Base-by-base conservation (phyloP, 495 filamentous ascomycete species). In the Lasiosphaeriaceae sp. region DNA sequence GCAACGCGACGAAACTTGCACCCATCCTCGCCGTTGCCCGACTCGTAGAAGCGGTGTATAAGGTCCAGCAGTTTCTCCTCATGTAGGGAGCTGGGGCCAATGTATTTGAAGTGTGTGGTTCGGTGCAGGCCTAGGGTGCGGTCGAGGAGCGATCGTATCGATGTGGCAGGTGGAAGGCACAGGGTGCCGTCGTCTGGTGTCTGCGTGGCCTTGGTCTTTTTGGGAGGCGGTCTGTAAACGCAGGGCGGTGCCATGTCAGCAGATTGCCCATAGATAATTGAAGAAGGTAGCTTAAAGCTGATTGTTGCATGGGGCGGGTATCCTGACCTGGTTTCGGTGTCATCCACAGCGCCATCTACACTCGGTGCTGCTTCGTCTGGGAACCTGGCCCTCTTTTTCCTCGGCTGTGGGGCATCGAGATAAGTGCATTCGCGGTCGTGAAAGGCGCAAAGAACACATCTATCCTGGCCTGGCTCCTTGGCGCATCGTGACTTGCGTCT, bases 401-500 rank as follows among this genome's bases (percentile, higher is more conserved):
- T 88, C 72, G 79, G 81, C 20, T 82, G 76, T 12, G 76, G 69
- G n/a, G 84, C 82, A 47, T 78, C 71, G 31, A 74, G 58, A 49
- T 77, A 80, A 9, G 76, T 80, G 60, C 77, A 79, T 45, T 77
- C 70, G 62, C 73, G 74, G 50, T 68, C 66, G 62, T 77, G 74
- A 59, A 79, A 78, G 21, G 71, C 65, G 60, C 77, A 80, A 22
- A 78, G 74, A 21, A 80, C 74, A 57, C 77, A 80, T 57, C 71
- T 71, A 7, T 67, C 61, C 17, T 71, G 70, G 24, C 70, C 75
- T 9, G 70, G 66, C 62, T 89, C 86, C 72, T 90, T 88, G 20
- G 88, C 89, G 71, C 89, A 93, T 46, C 86, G 82, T 63, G 84
- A 88, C 72, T 91, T 91, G 65, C 89, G 77, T 68, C 83, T 83